phyloP scores from a whole-genome alignment of 805 yeast genomes.

The Myxozyma lipomycoides region DNA sequence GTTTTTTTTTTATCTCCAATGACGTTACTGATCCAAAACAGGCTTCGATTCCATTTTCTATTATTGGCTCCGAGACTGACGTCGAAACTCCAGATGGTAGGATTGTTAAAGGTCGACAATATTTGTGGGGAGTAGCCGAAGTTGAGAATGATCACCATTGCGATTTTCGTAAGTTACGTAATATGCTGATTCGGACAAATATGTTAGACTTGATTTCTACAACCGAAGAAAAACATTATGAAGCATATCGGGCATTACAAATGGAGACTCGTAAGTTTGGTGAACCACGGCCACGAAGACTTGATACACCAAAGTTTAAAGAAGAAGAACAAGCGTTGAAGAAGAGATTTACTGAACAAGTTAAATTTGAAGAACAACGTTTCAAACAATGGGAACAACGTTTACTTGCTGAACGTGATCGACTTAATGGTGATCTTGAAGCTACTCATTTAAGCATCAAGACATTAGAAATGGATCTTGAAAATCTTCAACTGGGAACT shows the following conservation, averaged over 20 bases:
- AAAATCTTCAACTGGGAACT: conserved; percentile 23
- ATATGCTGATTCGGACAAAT: conserved; percentile 61
- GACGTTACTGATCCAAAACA: conserved; percentile 2
- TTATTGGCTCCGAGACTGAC: conserved; percentile 61
- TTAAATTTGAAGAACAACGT: conserved; percentile 92
- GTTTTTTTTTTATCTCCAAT: neutral
- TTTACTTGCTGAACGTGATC: conserved; percentile 88
- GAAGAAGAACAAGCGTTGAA: conserved; percentile 94
- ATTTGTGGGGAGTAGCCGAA: conserved; percentile 84
- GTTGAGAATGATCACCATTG: conserved; percentile 74
- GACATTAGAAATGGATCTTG: conserved; percentile 38
- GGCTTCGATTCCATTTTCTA: conserved; percentile 61
- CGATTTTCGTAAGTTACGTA: conserved; percentile 65
- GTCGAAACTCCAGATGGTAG: conserved; percentile 45
- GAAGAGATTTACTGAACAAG: conserved; percentile 93
- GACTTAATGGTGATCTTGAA: conserved; percentile 89
- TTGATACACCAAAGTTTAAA: conserved; percentile 84
- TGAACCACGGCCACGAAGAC: conserved; percentile 38
- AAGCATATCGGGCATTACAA: conserved; percentile 58
- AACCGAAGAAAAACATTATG: conserved; percentile 70
- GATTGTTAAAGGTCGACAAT: conserved; percentile 66
- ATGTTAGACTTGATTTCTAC: conserved; percentile 74
- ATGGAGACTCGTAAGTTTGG: conserved; percentile 49
- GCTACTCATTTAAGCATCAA: conserved; percentile 58
- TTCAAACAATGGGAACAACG: conserved; percentile 99